phyloP scores from a whole-genome alignment of 1,284 basidiomycete genomes.

The Gymnopus androsaceus region DNA sequence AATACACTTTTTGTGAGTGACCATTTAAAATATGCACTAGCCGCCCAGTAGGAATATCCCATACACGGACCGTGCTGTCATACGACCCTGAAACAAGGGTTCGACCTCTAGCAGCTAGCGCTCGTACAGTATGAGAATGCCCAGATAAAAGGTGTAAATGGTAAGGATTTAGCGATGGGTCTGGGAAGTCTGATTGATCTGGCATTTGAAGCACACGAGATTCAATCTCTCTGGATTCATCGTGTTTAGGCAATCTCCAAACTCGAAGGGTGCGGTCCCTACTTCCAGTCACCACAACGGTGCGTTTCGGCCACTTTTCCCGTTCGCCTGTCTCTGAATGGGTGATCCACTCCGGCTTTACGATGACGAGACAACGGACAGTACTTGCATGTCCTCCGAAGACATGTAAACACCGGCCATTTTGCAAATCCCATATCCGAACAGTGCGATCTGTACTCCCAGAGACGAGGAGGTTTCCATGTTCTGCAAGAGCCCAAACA shows the following conservation, averaged over 20 bases:
- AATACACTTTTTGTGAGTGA: constrained; percentile 93
- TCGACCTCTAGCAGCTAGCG: constrained; percentile 86
- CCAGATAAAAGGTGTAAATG: constrained; percentile 84
- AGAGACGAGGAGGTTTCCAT: constrained; percentile 85
- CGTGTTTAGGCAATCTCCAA: constrained; percentile 83
- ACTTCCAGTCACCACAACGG: constrained; percentile 92
- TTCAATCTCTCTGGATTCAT: constrained; percentile 73
- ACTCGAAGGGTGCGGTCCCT: constrained; percentile 88
- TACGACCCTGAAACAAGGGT: constrained; percentile 95
- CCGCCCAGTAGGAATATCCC: constrained; percentile 90
- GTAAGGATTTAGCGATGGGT: constrained; percentile 87
- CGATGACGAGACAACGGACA: constrained; percentile 87
- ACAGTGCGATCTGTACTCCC: constrained; percentile 95
- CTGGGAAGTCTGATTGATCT: constrained; percentile 56
- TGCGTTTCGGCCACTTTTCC: constrained; percentile 82
- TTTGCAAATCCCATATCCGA: constrained; percentile 87
- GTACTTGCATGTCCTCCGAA: constrained; percentile 95
- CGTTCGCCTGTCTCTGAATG: constrained; percentile 31
- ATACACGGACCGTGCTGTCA: constrained; percentile 90
- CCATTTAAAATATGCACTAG: constrained; percentile 82
- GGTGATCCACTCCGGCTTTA: constrained; percentile 79
- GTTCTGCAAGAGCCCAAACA: constrained; percentile 90
- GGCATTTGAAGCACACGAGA: no score
- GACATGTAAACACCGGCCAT: constrained; percentile 82
- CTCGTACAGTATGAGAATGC: constrained; percentile 89